Conservation (phyloP, 345 rosid genomes). For the Populus euphratica region DNA sequence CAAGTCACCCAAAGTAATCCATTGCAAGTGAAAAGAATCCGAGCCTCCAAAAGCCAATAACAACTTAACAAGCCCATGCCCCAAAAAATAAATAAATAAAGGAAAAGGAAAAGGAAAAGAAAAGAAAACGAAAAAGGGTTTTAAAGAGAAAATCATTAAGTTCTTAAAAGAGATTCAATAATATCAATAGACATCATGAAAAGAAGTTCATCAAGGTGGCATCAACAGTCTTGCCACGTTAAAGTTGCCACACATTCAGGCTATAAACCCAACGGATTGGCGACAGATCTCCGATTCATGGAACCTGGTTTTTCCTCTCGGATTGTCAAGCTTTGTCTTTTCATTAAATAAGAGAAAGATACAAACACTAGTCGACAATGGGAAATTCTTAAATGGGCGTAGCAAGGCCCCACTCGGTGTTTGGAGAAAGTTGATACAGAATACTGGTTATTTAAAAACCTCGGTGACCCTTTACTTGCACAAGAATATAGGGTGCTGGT, state of each 20-base stretch:
- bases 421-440: conserved; percentile 15
- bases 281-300: conserved; percentile 24
- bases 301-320: conserved; percentile 5
- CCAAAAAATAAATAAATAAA: conserved; percentile 16
- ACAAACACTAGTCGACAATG: conserved; percentile 17
- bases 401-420: conserved; percentile 29
- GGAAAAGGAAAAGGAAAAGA: neutral
- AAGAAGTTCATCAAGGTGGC: conserved; percentile 53
- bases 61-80: conserved; percentile 31
- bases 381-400: conserved; percentile 18
- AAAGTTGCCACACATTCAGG: conserved; percentile 29
- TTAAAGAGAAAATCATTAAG: conserved; percentile 17
- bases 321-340: conserved; percentile 17
- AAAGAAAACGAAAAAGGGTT: conserved; percentile 7
- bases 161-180: conserved; percentile 22
- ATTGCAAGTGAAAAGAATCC: conserved; percentile 13
- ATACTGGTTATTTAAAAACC: neutral
- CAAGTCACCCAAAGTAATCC: conserved; percentile 22
- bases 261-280: conserved; percentile 19
- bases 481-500: conserved; percentile 25
- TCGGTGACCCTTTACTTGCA: conserved; percentile 20
- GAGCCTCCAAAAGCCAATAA: conserved; percentile 26
- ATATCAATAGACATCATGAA: conserved; percentile 45
- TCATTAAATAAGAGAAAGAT: conserved; percentile 21
- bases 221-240: conserved; percentile 32